Base-by-base conservation (phyloP, 2,329 filamentous ascomycete genomes). In the Ramichloridium luteum region DNA sequence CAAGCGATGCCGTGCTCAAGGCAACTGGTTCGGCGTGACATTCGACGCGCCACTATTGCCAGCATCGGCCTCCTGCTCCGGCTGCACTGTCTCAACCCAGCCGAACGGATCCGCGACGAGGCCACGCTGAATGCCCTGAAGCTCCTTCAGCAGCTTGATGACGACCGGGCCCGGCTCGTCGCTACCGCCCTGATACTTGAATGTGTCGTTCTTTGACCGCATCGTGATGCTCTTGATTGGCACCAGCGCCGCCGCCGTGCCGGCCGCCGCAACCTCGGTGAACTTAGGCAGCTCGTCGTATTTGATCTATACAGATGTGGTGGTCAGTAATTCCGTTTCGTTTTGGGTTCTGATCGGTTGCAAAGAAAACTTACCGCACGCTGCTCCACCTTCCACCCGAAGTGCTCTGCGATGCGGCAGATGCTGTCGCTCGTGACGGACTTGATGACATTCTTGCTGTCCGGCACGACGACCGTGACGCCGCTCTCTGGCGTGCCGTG, bases 171-270 rank as follows among this genome's bases (percentile, higher is more conserved):
- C 86, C 1, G 81, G 75, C 35, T 85, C 78, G 34, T 80, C 70
- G 32, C 70, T 63, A 12, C 63, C 68, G 6, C 60, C 60, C 27
- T 65, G 55, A 46, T 72, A 78, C 5, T 54, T 53, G 49, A 76
- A 72, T 33, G 65, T 70, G 38, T 74, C 67, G 25, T 59, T 56
- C 25, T 58, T 64, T 11, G 67, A 72, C 30, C 59, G 70, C 48
- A 85, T 74, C 3, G 82, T 90, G 55, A 96, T 93, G 45, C 81
- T 90, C 39, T 80, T 80, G 57, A 94, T 90, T 1, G 88, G 88
- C 3, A 96, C 86, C 32, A 98, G 67, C 1, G 83, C 82, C 0
- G 86, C 88, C 0, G 88, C 88, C 0, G 88, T 96, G 2, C 88
- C 88, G 3, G 85, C 86, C 3, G 88, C 90, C 59, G 94, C 76